Evolutionary conservation across 2,329 filamentous ascomycete genomes (phyloP), one percentile per base, ranked within the genome.

Genomic region (Nothomitra cinnamomea): DNA sequence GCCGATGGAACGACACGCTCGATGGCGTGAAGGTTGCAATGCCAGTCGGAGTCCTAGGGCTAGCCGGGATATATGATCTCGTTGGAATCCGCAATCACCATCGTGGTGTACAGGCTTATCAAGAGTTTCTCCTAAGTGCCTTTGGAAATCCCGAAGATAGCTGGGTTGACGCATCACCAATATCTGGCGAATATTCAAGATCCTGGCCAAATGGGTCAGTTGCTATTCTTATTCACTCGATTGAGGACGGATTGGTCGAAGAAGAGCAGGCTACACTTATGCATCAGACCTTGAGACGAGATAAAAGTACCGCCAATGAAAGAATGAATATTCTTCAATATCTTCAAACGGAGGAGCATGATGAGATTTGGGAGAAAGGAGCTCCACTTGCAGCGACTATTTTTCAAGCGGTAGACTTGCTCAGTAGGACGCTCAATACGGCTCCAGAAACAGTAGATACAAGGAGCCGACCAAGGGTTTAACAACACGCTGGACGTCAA

Each of bases 31-130:
- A 52, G 24, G 54, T 58, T 24, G 55, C 59, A 6, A 60, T 62
- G 22, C 70, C 70, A 0, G 54, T 58, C 24, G 68, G 66, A 1
- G 66, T 72, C 13, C 60, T 69, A 1, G 69, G 69, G 6, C 64
- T 70, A 24, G 67, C 65, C 17, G 70, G 70, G 3, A 71, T 73
- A 12, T 72, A 72, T 56, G 67, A 72, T 57, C 57, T 72, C 36
- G 59, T 61, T 7, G 56, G 60, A 2, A 56, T 72, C 25, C 62
- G 68, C 17, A 62, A 69, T 55, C 60, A 60, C 15, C 62, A 66
- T 57, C 53, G 51, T 22, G 55, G 61, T 36, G 60, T 66, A 5
- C 56, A 61, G 6, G 63, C 62, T 4, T 72, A 71, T 55, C 63
- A 67, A 25, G 63, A 65, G 22, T 62, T 72, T 40, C 63, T 67